Conservation (phyloP, 441 rosid species). For the Adansonia gregorii region DNA sequence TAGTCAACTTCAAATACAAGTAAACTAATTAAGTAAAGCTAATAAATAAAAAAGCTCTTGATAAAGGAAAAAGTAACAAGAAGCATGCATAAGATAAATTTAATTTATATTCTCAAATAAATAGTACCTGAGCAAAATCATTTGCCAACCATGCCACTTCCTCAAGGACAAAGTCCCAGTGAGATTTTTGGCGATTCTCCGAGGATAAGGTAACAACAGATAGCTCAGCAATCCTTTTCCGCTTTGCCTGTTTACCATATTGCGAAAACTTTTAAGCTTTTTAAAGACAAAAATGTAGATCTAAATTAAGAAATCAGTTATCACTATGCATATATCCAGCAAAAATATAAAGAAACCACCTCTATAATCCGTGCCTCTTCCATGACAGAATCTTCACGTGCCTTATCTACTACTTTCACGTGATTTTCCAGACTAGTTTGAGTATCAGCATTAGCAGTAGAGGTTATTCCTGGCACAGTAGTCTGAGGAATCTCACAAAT, state of each 20-base stretch:
- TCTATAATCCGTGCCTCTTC: constrained; percentile 89
- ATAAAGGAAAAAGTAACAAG: background rate
- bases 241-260: constrained; percentile 74
- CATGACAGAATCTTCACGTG: constrained; percentile 79
- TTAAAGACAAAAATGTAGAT: constrained; percentile 26
- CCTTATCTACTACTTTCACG: constrained; percentile 51
- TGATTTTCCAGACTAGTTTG: constrained; percentile 48
- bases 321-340: constrained; percentile 28
- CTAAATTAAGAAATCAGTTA: constrained; percentile 26
- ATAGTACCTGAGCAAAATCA: constrained; percentile 92
- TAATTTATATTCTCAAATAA: constrained; percentile 17
- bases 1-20: constrained; percentile 1
- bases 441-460: constrained; percentile 45
- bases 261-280: constrained; percentile 31
- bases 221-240: constrained; percentile 84
- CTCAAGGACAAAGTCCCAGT: constrained; percentile 99
- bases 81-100: constrained; percentile 19
- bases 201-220: constrained; percentile 54
- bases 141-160: constrained; percentile 99
- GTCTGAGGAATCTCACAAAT: constrained; percentile 44
- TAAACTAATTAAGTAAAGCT: constrained; percentile 18
- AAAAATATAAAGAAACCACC: constrained; percentile 49
- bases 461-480: constrained; percentile 41
- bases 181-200: constrained; percentile 63
- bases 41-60: constrained; percentile 22